These are phyloP conservation scores for Sporothrix pallida DNA, from an alignment of 2,329 filamentous ascomycete genomes.

Conservation along the genomic window DNA sequence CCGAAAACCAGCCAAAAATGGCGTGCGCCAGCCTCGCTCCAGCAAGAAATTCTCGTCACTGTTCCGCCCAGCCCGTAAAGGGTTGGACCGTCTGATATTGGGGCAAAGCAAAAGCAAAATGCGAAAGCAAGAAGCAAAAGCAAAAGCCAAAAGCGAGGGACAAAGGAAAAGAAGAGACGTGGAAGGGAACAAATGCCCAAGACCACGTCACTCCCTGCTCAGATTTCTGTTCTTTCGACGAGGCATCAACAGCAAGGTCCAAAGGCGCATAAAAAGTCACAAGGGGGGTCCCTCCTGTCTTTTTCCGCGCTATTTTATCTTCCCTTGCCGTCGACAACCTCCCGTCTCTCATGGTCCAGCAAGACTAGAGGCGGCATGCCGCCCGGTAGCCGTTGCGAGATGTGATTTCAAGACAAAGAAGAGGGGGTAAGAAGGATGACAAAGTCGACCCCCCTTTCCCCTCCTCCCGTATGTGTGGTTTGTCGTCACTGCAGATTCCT, in stretches of 20 bases:
- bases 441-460: neutral
- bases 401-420: slow-evolving; percentile 3
- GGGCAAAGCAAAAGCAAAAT: no score
- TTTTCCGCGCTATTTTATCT: neutral
- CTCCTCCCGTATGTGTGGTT: slow-evolving; percentile 6
- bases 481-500: slow-evolving; percentile 23
- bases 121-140: neutral
- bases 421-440: neutral
- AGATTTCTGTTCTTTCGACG: slow-evolving; percentile 46
- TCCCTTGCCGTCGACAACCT: neutral
- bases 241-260: slow-evolving; percentile 3
- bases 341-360: slow-evolving; percentile 13
- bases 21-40: neutral
- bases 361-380: neutral
- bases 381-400: neutral
- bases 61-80: neutral
- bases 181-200: neutral
- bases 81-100: neutral
- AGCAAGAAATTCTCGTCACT: neutral
- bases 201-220: slow-evolving; percentile 40
- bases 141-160: neutral
- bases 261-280: neutral
- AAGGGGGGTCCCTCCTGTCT: neutral
- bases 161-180: neutral
- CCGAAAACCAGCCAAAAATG: no score